Evolutionary conservation across 345 rosid genomes (phyloP), one percentile per base, ranked within the genome.

Genomic region (Heritiera littoralis): DNA sequence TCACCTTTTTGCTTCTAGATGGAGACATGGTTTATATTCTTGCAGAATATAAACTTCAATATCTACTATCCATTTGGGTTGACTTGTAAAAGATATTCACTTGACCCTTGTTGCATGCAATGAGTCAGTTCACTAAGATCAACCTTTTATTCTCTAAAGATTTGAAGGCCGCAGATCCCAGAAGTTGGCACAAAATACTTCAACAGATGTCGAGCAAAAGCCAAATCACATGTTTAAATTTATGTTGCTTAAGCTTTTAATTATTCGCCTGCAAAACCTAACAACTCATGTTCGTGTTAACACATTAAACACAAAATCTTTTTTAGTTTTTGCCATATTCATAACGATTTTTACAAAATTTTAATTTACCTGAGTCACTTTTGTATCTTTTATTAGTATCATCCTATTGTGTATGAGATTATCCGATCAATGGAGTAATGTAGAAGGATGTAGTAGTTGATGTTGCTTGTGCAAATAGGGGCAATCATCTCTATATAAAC

Each of bases 401-500:
- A 23, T 23, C 28, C 28, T 23, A 23, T 23, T 23, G 28, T 23
- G 28, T 23, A 23, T 23, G 28, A 23, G 28, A 23, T 23, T 23
- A 23, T 23, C 28, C 28, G 51, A 68, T 46, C 55, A 64, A 51
- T 64, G 58, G 58, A 40, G 28, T 28, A 20, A 40, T 38, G 14
- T 63, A 51, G 38, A 35, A 79, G 51, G 45, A 51, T 40, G 40
- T 20, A n/a, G 48, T 20, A 18, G 70, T 38, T 14, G 18, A 66
- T 3, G 71, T 43, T 40, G 14, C 13, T 2, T 2, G 73, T 41
- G 28, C 32, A 79, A 72, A 64, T 67, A 67, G 52, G 52, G 54
- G 52, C 7, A 67, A 55, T 20, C 23, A 13, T 28, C 60, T 66
- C 67, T 80, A 76, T 76, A 76, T 76, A 81, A 64, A 77, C 68